A percentile compares a stretch with the other conserved stretches of the same genome.
Conservation (phyloP, 768 basidiomycete genomes). For the Piloderma croceum region DNA sequence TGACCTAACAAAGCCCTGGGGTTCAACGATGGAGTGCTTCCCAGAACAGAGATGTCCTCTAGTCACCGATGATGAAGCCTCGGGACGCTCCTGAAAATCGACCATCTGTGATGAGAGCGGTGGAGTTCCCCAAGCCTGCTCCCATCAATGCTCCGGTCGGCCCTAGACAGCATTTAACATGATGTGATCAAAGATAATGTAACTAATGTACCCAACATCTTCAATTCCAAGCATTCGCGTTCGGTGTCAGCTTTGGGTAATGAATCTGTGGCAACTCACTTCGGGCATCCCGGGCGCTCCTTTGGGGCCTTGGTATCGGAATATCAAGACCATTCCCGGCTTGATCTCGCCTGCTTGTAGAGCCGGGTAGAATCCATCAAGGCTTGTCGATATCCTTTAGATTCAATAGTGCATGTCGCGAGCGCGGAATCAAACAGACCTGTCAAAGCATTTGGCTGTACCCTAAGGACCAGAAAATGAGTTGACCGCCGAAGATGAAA, state of each 20-base stretch:
- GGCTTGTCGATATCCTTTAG: too few species aligned
- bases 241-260: too few species aligned
- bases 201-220: slow-evolving; percentile 39
- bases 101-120: slow-evolving; percentile 83
- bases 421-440: slow-evolving; percentile 32
- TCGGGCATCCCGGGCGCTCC: slow-evolving; percentile 94
- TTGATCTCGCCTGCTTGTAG: slow-evolving; percentile 72
- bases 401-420: not conserved
- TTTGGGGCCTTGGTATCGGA: slow-evolving; percentile 87
- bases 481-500: not conserved
- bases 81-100: slow-evolving; percentile 82
- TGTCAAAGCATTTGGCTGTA: slow-evolving; percentile 72
- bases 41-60: not conserved
- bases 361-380: slow-evolving; percentile 70
- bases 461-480: slow-evolving; percentile 44
- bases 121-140: slow-evolving; percentile 71
- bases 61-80: slow-evolving; percentile 54
- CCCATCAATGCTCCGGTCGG: slow-evolving; percentile 84
- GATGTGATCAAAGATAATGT: slow-evolving; percentile 6
- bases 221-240: slow-evolving; percentile 1
- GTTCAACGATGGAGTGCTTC: not conserved
- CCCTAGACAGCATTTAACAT: slow-evolving; percentile 33
- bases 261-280: slow-evolving; percentile 26
- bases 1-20: slow-evolving; percentile 40
- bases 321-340: slow-evolving; percentile 69